Evolutionary conservation across 208 protist species (phyloP), one percentile per base, ranked within the genome.

Genomic region (Wallacemonas sp.): DNA sequence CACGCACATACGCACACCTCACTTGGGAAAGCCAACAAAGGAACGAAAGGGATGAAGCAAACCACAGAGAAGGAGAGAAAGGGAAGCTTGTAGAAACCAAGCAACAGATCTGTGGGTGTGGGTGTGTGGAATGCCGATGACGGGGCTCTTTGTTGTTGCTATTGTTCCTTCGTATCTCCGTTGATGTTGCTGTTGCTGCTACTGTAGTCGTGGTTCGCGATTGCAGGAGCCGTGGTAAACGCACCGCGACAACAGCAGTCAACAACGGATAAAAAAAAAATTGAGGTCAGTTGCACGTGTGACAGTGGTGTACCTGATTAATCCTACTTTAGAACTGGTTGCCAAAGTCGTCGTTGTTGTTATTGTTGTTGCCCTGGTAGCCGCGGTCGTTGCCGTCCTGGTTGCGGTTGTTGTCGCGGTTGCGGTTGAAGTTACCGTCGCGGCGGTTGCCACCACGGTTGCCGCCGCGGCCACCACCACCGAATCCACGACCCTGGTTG

Each of bases 271-370:
- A 18, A 50, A 50, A 50, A 23, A 50, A 50, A 50, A 50, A 50
- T 5, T 50, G 18, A 25, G 45, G 16, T 50, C n/a, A 22, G 11
- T n/a, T n/a, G n/a, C n/a, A n/a, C n/a, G n/a, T n/a, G n/a, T n/a
- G n/a, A n/a, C n/a, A n/a, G n/a, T n/a, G 11, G 49, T 57, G 49
- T 33, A 7, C 20, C 20, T 33, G 49, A 16, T 1, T 50, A 44
- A 22, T 46, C 0, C 36, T 52, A 67, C 20, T 25, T 83, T 92
- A 94, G 63, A 93, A 96, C 44, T 93, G 87, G 64, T 93, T 85
- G 65, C 86, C 86, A 61, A 93, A 90, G 76, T 87, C 86, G 70
- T 86, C 76, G 62, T 79, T 79, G 75, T 79, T 79, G 62, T 72
- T 66, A 25, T 72, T 69, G 23, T 87, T 70, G 50, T 67, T 59